These are phyloP conservation scores for Hyaloscypha finlandica DNA, from an alignment of 495 filamentous ascomycete genomes.

Conservation along the genomic window DNA sequence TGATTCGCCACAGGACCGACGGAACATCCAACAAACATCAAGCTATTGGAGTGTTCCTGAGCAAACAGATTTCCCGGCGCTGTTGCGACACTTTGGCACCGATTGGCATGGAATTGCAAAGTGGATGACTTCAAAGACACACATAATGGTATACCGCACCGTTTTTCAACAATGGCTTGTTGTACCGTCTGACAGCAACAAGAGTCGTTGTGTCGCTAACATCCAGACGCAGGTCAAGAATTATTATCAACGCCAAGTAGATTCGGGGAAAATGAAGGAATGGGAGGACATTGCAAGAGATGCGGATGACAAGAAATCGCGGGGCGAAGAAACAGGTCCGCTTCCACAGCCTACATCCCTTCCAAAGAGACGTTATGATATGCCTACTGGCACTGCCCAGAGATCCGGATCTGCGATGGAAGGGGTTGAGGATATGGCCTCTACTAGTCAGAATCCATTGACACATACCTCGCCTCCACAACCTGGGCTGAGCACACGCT, in stretches of 20 bases:
- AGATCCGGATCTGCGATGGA: conserved; percentile 28
- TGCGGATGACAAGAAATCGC: conserved; percentile 67
- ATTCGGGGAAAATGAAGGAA: conserved; percentile 53
- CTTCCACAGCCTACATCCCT: conserved; percentile 52
- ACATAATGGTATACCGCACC: conserved; percentile 74
- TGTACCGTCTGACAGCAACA: conserved; percentile 33
- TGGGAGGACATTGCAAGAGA: conserved; percentile 65
- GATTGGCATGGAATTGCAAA: conserved; percentile 84
- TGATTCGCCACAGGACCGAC: conserved; percentile 44
- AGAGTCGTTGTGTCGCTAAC: conserved; percentile 37
- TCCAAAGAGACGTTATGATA: conserved; percentile 42
- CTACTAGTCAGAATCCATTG: conserved; percentile 21
- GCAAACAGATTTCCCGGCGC: conserved; percentile 74
- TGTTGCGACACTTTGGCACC: conserved; percentile 82
- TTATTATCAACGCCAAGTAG: conserved; percentile 78
- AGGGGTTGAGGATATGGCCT: conserved; percentile 23
- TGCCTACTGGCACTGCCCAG: conserved; percentile 24
- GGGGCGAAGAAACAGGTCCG: conserved; percentile 75
- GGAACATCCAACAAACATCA: conserved; percentile 61
- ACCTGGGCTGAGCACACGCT: conserved; percentile 32
- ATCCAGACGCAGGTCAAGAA: conserved; percentile 75
- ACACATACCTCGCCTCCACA: conserved; percentile 35
- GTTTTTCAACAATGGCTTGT: conserved; percentile 22
- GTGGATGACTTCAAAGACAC: conserved; percentile 89
- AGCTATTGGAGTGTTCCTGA: conserved; percentile 99